phyloP scores from a whole-genome alignment of 495 filamentous ascomycete genomes.

The Penicillium alfredii region DNA sequence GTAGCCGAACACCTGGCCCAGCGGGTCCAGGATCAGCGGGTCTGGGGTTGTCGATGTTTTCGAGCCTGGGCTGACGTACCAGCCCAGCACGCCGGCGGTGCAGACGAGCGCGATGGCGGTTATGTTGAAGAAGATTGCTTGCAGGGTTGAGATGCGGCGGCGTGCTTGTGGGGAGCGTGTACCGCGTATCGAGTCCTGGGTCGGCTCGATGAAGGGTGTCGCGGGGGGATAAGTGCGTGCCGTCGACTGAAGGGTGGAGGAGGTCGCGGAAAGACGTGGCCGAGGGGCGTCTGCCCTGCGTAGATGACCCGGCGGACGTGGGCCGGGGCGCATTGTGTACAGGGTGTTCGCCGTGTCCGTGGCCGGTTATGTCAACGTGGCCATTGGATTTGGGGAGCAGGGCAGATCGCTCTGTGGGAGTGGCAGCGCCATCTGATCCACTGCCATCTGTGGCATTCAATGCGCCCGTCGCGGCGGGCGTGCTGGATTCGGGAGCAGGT shows the following conservation, averaged over 20 bases:
- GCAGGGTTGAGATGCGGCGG: conserved; percentile 41
- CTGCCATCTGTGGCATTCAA: conserved; percentile 10
- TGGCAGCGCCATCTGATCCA: conserved; percentile 8
- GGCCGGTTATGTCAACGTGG: conserved; percentile 7
- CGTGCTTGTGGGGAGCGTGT: conserved; percentile 16
- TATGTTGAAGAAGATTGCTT: conserved; percentile 63
- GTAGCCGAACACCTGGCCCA: conserved; percentile 83
- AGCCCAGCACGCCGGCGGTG: conserved; percentile 74
- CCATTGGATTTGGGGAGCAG: conserved; percentile 26
- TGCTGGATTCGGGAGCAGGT: too few species aligned
- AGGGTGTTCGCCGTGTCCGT: conserved; percentile 4
- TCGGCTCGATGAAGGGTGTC: conserved; percentile 58
- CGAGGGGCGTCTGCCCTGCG: conserved; percentile 22
- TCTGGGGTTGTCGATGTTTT: conserved; percentile 20
- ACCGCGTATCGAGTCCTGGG: conserved; percentile 4
- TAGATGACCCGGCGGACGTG: conserved; percentile 6
- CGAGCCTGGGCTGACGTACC: conserved; percentile 58
- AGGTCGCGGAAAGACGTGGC: conserved; percentile 29
- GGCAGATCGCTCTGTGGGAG: conserved; percentile 24
- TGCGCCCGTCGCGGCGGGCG: conserved; percentile 7
- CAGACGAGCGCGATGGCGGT: conserved; percentile 72
- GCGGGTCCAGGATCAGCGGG: conserved; percentile 57
- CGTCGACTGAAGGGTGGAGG: conserved; percentile 39
- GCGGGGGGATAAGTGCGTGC: conserved; percentile 75
- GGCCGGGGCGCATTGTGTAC: conserved; percentile 6